Conservation (phyloP, 495 filamentous ascomycete genomes). For the Neurospora hispaniola region DNA sequence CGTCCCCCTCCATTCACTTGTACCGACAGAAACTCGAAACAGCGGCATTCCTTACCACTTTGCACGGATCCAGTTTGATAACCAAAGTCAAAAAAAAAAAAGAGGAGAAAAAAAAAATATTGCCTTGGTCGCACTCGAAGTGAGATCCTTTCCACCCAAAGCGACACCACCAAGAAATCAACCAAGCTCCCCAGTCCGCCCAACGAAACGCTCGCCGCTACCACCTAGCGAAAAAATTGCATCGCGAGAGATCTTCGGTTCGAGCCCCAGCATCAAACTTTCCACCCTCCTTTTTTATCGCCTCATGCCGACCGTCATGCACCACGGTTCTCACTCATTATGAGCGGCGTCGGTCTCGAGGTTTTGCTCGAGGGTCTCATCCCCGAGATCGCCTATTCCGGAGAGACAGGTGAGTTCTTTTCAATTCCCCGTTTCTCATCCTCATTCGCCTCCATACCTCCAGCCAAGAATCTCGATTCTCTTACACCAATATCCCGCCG, state of each 20-base stretch:
- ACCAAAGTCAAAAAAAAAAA: background rate
- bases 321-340: constrained; percentile 21
- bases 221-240: background rate
- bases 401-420: constrained; percentile 54
- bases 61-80: background rate
- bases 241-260: background rate
- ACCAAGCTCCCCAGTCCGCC: background rate
- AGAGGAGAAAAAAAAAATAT: background rate
- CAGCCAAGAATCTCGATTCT: background rate
- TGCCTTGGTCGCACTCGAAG: background rate
- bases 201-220: background rate
- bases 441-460: background rate
- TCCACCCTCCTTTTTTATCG: constrained; percentile 2
- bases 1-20: background rate
- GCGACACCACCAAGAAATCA: background rate
- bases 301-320: background rate
- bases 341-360: constrained; percentile 54
- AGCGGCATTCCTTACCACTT: background rate
- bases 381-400: constrained; percentile 57
- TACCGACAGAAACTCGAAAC: background rate
- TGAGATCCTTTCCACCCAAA: background rate
- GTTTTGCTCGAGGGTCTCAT: constrained; percentile 61
- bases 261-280: background rate
- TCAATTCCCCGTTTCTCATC: background rate
- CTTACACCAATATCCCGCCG: background rate